Evolutionary conservation across 2,329 filamentous ascomycete species (phyloP), one percentile per base, ranked within the genome.

Genomic region (Dactylellina drechsleri): DNA sequence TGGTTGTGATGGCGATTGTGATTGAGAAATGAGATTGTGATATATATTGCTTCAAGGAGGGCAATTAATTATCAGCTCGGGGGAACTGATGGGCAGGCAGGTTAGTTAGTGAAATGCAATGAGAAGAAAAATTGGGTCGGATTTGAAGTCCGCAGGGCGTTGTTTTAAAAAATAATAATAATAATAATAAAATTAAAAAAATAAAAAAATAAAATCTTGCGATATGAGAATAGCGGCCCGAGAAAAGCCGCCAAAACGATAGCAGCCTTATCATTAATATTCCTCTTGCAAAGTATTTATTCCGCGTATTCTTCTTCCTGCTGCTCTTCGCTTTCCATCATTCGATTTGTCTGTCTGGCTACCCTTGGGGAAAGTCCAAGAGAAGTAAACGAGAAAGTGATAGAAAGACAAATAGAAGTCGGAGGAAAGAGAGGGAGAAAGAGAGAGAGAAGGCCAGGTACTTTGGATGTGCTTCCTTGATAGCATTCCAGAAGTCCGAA

Each of bases 341-440:
- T 36, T 36, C 26, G 23, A 56, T 47, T 58, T 26, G 62, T 41
- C 53, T 54, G 15, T 50, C 18, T 36, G n/a, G 47, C 26, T 47
- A 64, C 60, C 31, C 54, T 53, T 72, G 36, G 50, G 68, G 68
- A 73, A 73, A 73, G 68, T 66, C 68, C 68, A 72, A 65, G 59
- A 72, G 60, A 40, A 26, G 26, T 36, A 54, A 53, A 49, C 16
- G 53, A 57, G 58, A 41, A 40, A 47, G 15, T 13, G 28, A 31
- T 47, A 26, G 23, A 28, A 40, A 58, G 20, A 28, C 36, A 18
- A 12, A 50, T 12, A 50, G 45, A 20, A 50, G 45, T 8, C 2
- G 7, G 16, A 18, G 16, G 16, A 18, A n/a, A 20, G 20, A 23
- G 47, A 52, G 18, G 20, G 20, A 20, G 6, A 23, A 18, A 10